Conservation (phyloP, 2,329 filamentous ascomycete genomes). For the Ceratocystis eucalypticola region DNA sequence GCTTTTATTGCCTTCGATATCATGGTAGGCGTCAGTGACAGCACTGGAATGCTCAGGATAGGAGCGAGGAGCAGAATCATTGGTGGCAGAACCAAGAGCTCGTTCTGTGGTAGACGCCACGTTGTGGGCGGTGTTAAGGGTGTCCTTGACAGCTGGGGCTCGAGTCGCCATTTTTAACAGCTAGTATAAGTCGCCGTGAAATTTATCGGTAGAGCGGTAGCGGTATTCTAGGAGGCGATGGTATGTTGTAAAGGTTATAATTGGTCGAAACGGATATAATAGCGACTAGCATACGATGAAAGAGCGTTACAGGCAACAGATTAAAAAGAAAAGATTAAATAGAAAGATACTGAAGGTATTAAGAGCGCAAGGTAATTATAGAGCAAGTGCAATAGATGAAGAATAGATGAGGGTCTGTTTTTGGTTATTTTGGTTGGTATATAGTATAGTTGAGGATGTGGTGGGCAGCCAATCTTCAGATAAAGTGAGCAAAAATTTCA, state of each 20-base stretch:
- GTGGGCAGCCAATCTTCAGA: slow-evolving; percentile 6
- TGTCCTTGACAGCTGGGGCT: slow-evolving; percentile 9
- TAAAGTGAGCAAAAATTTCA: not conserved
- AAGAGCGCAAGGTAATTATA: not conserved
- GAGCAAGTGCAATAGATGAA: too few species aligned
- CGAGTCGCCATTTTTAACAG: slow-evolving; percentile 3
- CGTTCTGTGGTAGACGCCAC: not conserved
- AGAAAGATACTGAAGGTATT: slow-evolving; percentile 5
- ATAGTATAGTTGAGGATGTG: not conserved
- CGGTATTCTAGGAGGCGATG: not conserved
- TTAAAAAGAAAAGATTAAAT: not conserved
- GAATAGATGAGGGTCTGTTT: not conserved
- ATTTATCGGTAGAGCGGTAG: not conserved
- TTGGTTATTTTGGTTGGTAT: not conserved
- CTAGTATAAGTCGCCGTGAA: not conserved
- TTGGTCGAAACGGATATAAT: not conserved
- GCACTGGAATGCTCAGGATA: slow-evolving; percentile 9
- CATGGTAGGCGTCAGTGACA: slow-evolving; percentile 9
- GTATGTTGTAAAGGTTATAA: not conserved
- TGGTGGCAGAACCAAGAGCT: not conserved
- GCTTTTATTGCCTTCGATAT: slow-evolving; percentile 5
- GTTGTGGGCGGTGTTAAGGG: slow-evolving; percentile 7
- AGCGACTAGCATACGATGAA: too few species aligned
- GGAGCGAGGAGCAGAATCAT: not conserved
- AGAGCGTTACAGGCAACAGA: not conserved